A percentile compares a stretch with the other conserved stretches of the same genome.
Conservation (phyloP, 148 eudicot species). For the Chenopodium formosanum region DNA sequence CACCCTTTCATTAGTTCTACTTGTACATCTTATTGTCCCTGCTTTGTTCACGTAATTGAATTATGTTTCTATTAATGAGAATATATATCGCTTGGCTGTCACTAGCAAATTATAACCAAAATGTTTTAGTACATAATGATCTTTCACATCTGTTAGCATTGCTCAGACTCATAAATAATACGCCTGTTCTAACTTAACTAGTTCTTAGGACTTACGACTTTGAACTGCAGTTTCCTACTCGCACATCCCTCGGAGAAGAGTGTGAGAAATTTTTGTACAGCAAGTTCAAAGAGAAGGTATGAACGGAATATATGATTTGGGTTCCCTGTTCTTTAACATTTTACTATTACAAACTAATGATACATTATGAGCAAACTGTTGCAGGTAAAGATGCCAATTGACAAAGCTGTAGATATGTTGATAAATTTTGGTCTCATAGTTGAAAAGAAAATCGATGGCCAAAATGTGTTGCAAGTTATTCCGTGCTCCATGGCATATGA, state of each 20-base stretch:
- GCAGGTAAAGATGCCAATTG: constrained; percentile 88
- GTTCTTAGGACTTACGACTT: constrained; percentile 13
- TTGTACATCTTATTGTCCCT: not conserved
- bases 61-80: too few relatives aligned
- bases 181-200: not conserved
- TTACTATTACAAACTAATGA: too few relatives aligned
- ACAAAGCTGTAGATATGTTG: constrained; percentile 60
- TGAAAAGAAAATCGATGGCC: constrained; percentile 35
- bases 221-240: constrained; percentile 48
- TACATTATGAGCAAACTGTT: not conserved
- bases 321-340: not conserved
- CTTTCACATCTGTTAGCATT: not conserved
- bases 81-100: too few relatives aligned
- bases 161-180: not conserved
- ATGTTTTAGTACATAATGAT: not conserved
- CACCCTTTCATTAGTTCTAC: constrained; percentile 5
- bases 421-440: constrained; percentile 63
- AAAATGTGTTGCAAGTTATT: constrained; percentile 39
- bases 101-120: too few relatives aligned
- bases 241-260: constrained; percentile 48
- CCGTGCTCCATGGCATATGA: constrained; percentile 53
- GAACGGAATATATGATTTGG: not conserved
- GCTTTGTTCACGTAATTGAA: not conserved
- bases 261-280: constrained; percentile 71
- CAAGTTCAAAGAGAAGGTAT: constrained; percentile 69